Conservation (phyloP, 257 asterid species). For the Solanum peruvianum region DNA sequence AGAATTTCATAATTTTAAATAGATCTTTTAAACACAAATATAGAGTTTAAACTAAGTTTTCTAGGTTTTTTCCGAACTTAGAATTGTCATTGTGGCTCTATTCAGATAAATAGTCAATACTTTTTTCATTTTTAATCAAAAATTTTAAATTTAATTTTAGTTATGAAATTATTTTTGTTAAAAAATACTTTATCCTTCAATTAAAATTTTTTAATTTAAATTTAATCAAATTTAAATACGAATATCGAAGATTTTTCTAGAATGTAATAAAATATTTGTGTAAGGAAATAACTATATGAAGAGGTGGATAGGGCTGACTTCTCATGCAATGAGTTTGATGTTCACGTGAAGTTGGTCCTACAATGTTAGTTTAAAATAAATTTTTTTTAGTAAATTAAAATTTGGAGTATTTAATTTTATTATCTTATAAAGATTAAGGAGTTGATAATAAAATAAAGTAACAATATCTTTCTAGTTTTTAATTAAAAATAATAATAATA, state of each 20-base stretch:
- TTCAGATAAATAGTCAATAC: not conserved
- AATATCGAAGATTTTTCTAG: not conserved
- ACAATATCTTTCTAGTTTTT: constrained; percentile 11
- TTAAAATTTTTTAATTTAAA: not conserved
- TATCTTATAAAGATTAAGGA: constrained; percentile 25
- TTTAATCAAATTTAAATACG: not conserved
- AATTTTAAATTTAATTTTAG: fast-evolving
- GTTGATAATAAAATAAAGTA: constrained; percentile 5
- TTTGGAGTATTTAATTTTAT: constrained; percentile 29
- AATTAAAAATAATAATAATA: constrained; percentile 7
- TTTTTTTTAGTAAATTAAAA: constrained; percentile 1
- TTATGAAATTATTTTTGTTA: not conserved
- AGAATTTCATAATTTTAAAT: not conserved
- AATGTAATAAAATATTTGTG: not conserved
- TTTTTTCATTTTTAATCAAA: not conserved
- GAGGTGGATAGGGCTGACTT: constrained; percentile 38
- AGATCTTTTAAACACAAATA: not conserved
- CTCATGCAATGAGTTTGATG: constrained; percentile 40
- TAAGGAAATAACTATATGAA: constrained; percentile 8
- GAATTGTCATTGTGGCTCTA: not conserved
- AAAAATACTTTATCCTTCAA: fast-evolving
- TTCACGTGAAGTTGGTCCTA: constrained; percentile 91
- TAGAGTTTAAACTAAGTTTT: not conserved
- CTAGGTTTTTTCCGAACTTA: not conserved
- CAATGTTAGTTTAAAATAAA: constrained; percentile 22